Evolutionary conservation across 2,329 filamentous ascomycete species (phyloP).

Genomic region (Chrysoporthe puriensis): DNA sequence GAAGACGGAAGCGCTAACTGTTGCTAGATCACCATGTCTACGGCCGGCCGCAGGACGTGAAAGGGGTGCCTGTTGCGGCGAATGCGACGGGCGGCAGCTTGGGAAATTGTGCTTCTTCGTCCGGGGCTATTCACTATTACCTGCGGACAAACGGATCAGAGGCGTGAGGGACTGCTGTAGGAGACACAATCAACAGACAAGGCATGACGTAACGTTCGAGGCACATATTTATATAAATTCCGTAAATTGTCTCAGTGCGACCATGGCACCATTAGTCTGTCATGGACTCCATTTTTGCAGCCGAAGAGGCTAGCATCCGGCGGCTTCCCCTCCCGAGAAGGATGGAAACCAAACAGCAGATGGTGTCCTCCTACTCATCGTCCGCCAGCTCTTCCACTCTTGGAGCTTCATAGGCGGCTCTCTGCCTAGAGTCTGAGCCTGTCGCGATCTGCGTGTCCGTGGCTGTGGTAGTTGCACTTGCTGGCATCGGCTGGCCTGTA

Average conservation of each 20-base stretch:
- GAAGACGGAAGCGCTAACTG: not conserved
- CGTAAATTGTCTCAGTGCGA: not conserved
- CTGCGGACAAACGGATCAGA: slow-evolving; percentile 50
- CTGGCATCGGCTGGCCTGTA: slow-evolving; percentile 56
- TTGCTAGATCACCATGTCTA: slow-evolving; percentile 56
- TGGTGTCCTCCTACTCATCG: slow-evolving; percentile 35
- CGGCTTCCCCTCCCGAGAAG: not conserved
- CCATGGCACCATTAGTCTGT: not conserved
- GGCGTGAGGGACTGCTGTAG: not conserved
- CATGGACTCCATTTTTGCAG: not conserved
- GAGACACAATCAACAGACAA: not conserved
- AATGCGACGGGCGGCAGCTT: slow-evolving; percentile 51
- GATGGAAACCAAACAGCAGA: not conserved
- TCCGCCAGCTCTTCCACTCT: slow-evolving; percentile 42
- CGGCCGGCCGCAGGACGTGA: slow-evolving; percentile 58
- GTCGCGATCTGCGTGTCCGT: slow-evolving; percentile 59
- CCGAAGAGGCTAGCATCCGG: not conserved
- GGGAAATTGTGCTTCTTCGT: slow-evolving; percentile 58
- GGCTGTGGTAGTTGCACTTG: slow-evolving; percentile 59
- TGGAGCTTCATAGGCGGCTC: slow-evolving; percentile 48
- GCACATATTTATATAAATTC: not conserved
- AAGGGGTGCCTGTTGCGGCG: slow-evolving; percentile 48
- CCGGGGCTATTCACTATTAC: slow-evolving; percentile 58
- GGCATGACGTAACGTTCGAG: not conserved
- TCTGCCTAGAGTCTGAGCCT: slow-evolving; percentile 41